Evolutionary conservation across 163 green algal genomes (phyloP), one percentile per base, ranked within the genome.

Genomic region (Chlorella variabilis): DNA sequence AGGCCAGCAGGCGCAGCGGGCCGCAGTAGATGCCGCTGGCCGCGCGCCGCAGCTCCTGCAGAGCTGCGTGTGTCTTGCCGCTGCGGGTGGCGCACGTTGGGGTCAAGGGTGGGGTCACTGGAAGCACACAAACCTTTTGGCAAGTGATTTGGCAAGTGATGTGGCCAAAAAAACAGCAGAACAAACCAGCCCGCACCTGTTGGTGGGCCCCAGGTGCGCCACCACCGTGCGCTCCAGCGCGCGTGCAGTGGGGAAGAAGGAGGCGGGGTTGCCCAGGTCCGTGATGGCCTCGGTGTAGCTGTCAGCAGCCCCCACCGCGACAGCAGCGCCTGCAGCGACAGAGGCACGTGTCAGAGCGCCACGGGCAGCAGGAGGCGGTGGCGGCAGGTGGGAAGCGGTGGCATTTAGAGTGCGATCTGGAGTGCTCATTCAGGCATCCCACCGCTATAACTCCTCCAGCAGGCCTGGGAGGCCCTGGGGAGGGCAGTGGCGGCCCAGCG

Each of bases 121-220:
- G 11, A 11, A 15, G 45, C 15, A 54, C 45, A n/a, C n/a, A n/a
- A n/a, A n/a, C n/a, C n/a, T n/a, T n/a, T n/a, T n/a, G n/a, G n/a
- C n/a, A n/a, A n/a, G n/a, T n/a, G n/a, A n/a, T n/a, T n/a, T n/a
- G n/a, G n/a, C n/a, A n/a, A n/a, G n/a, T n/a, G n/a, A n/a, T n/a
- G n/a, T n/a, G n/a, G n/a, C n/a, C n/a, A n/a, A n/a, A n/a, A n/a
- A n/a, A n/a, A n/a, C n/a, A n/a, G n/a, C 45, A 54, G 45, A 11
- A 11, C 45, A 54, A 54, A 15, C 15, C 45, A 23, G 11, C 45
- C 15, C 45, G 15, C 45, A 11, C 11, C 81, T 92, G 88, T 98
- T 98, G 45, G 94, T 98, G 45, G 94, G 94, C 29, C 95, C 95
- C 20, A 89, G 87, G 81, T 98, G 95, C 71, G 97, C 97, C 27